Conservation (phyloP, 2,329 filamentous ascomycete genomes). For the Phyllosticta citrichinensis region DNA sequence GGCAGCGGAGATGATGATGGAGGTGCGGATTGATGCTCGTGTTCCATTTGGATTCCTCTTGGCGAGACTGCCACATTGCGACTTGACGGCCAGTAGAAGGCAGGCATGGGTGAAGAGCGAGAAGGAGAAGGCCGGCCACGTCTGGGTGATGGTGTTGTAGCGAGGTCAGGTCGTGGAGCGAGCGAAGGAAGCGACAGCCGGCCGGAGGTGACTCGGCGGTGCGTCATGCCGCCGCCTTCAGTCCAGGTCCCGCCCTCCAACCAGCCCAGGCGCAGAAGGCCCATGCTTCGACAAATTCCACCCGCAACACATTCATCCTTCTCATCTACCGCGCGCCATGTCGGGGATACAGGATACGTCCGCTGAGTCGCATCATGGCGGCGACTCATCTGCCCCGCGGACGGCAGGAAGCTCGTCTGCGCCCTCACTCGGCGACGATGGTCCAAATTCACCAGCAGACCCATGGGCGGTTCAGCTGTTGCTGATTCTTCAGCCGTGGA, state of each 20-base stretch:
- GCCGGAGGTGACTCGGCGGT: not conserved
- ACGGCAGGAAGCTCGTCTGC: not conserved
- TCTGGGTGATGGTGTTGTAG: not conserved
- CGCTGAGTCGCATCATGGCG: not conserved
- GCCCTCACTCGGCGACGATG: not conserved
- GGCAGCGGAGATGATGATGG: no score
- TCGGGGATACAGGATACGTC: not conserved
- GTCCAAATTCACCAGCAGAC: not conserved
- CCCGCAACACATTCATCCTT: not conserved
- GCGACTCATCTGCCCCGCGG: not conserved
- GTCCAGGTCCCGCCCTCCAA: not conserved
- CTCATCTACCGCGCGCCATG: not conserved
- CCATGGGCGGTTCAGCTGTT: slow-evolving; percentile 35
- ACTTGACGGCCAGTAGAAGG: no score
- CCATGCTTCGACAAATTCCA: not conserved
- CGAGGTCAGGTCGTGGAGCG: not conserved
- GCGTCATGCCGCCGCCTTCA: not conserved
- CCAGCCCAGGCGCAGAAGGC: not conserved
- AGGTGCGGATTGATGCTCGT: no score
- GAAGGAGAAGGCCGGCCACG: not conserved
- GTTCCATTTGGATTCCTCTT: no score
- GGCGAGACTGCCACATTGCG: no score
- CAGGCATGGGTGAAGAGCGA: not conserved
- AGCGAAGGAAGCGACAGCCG: not conserved
- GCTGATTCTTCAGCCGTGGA: slow-evolving; percentile 38